These are phyloP conservation scores for Leishmania mexicana DNA, from an alignment of 208 protist species.

Conservation along the genomic window DNA sequence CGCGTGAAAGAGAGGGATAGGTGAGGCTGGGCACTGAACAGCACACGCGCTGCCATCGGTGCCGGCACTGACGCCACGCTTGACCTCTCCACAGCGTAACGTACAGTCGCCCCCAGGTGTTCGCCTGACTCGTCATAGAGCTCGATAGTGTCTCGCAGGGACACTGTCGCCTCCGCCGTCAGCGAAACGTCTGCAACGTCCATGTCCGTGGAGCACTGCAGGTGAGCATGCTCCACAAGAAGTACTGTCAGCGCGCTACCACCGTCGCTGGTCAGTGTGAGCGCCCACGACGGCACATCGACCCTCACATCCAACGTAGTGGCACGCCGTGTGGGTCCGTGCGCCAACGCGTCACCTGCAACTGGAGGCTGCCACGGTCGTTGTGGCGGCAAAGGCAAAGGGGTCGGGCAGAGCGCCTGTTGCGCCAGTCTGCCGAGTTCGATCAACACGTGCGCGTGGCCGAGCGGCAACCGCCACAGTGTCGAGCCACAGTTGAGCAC, in stretches of 20 bases:
- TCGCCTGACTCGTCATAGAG: not conserved
- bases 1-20: constrained; percentile 14
- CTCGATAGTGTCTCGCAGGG: constrained; percentile 10
- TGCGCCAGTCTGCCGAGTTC: not conserved
- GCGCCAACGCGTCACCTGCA: not conserved
- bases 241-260: not conserved
- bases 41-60: constrained; percentile 3
- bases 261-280: constrained; percentile 19
- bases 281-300: not conserved
- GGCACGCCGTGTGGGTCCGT: not conserved
- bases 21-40: constrained; percentile 17
- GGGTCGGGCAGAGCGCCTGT: not conserved
- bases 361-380: not conserved
- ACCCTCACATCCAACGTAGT: not conserved
- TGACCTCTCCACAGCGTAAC: not conserved
- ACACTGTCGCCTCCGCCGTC: constrained; percentile 14
- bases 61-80: not conserved
- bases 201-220: constrained; percentile 17
- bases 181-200: constrained; percentile 8
- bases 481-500: constrained; percentile 13
- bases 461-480: constrained; percentile 17
- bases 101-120: not conserved
- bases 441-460: constrained; percentile 15
- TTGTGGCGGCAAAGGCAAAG: not conserved
- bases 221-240: constrained; percentile 4